These are phyloP conservation scores for Cordyceps tenuipes DNA, from an alignment of 2,329 filamentous ascomycete species.

Conservation along the genomic window DNA sequence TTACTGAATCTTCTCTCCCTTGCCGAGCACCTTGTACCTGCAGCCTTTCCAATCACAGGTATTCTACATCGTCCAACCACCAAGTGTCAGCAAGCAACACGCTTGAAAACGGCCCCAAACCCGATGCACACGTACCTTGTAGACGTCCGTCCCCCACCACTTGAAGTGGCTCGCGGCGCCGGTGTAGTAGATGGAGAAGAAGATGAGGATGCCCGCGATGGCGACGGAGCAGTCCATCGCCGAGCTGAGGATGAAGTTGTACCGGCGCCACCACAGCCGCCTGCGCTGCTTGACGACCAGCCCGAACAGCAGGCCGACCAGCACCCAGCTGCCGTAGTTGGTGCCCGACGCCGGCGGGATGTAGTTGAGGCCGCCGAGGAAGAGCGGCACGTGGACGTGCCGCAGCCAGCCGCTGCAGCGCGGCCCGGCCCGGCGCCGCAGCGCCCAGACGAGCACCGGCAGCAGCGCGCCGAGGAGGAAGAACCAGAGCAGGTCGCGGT, in stretches of 20 bases:
- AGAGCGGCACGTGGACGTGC: constrained; percentile 23
- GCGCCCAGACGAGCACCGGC: constrained; percentile 38
- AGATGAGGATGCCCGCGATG: constrained; percentile 25
- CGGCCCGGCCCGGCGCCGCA: constrained; percentile 18
- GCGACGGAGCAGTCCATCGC: constrained; percentile 25
- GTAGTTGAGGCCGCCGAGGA: constrained; percentile 24
- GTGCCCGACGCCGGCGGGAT: constrained; percentile 25
- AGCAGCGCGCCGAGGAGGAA: constrained; percentile 43
- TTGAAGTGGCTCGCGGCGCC: constrained; percentile 19
- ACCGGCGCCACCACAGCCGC: constrained; percentile 22
- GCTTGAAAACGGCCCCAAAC: too few relatives aligned
- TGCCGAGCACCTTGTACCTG: constrained; percentile 12
- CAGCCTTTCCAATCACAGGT: constrained; percentile 20
- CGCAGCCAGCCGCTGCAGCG: constrained; percentile 19
- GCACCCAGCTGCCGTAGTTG: constrained; percentile 25
- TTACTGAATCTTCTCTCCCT: constrained; percentile 6
- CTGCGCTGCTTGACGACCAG: constrained; percentile 19
- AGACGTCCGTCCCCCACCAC: constrained; percentile 24
- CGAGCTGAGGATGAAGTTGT: constrained; percentile 25
- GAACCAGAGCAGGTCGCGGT: constrained; percentile 42
- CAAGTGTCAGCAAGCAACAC: neutral
- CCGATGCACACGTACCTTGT: too few relatives aligned
- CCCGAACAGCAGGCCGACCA: constrained; percentile 23
- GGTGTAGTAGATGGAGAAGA: constrained; percentile 26
- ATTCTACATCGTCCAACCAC: constrained; percentile 10